Percentiles rank a stretch among this genome's conserved stretches.
phyloP scores from a whole-genome alignment of 148 eudicot species.

The Chenopodium album region DNA sequence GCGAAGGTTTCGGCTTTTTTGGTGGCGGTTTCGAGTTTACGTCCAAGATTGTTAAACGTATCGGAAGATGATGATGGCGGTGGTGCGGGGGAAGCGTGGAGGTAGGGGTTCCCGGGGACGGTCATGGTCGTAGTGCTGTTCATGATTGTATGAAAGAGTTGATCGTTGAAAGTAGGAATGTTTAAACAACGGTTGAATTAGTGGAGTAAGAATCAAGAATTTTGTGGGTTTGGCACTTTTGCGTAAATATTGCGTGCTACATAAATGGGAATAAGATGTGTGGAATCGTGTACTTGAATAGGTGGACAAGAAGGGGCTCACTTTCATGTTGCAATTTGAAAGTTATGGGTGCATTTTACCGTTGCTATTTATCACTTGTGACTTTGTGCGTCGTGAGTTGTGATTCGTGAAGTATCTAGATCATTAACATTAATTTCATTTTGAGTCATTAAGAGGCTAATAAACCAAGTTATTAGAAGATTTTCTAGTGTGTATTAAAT shows the following conservation, averaged over 20 bases:
- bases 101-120: slow-evolving; percentile 34
- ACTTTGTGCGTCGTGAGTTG: no score
- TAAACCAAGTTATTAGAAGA: no score
- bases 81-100: slow-evolving; percentile 32
- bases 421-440: no score
- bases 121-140: slow-evolving; percentile 9
- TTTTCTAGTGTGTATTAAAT: no score
- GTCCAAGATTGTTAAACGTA: slow-evolving; percentile 24
- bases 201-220: background rate
- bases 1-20: slow-evolving; percentile 38
- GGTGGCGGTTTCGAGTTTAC: slow-evolving; percentile 29
- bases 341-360: background rate
- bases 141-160: slow-evolving; percentile 1
- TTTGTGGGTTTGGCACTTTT: no score
- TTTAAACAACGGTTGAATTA: background rate
- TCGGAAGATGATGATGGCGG: slow-evolving; percentile 13
- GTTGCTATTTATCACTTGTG: background rate
- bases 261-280: background rate
- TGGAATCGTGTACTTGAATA: background rate
- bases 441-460: no score
- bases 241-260: no score
- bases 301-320: background rate
- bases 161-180: background rate
- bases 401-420: no score
- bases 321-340: background rate